These are phyloP conservation scores for Ormosia semicastrata DNA, from an alignment of 306 rosid genomes.

Conservation along the genomic window DNA sequence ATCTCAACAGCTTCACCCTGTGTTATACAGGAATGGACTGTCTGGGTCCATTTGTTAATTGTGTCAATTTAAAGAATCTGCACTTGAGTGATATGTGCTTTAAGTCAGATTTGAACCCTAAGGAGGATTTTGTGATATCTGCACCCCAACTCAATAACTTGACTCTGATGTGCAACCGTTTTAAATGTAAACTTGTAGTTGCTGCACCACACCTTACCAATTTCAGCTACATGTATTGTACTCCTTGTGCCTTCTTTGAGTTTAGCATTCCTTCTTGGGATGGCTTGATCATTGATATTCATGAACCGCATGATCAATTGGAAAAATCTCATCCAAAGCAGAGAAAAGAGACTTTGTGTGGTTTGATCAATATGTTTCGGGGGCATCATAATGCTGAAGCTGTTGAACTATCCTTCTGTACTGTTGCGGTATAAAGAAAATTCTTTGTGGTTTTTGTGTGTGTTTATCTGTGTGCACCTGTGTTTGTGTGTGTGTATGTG, in stretches of 20 bases:
- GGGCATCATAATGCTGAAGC: conserved; percentile 31
- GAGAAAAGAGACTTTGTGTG: conserved; percentile 29
- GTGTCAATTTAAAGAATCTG: conserved; percentile 47
- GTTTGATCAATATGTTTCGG: conserved; percentile 39
- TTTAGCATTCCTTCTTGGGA: conserved; percentile 38
- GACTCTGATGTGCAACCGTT: conserved; percentile 38
- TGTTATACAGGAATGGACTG: conserved; percentile 27
- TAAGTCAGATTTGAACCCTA: conserved; percentile 39
- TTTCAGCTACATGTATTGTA: conserved; percentile 42
- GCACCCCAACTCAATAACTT: conserved; percentile 44
- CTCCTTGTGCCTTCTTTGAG: conserved; percentile 38
- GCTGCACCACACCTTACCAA: conserved; percentile 44
- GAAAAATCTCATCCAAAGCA: conserved; percentile 24
- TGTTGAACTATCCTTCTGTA: conserved; percentile 31
- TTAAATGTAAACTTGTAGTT: conserved; percentile 42
- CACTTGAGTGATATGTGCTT: conserved; percentile 38
- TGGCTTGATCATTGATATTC: conserved; percentile 37
- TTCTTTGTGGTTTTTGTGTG: background rate
- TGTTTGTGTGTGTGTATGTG: background rate
- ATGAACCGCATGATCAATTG: conserved; percentile 26
- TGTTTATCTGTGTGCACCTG: background rate
- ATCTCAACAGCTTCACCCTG: conserved; percentile 39
- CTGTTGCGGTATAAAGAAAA: conserved; percentile 5
- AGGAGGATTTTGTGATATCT: conserved; percentile 44
- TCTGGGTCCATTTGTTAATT: conserved; percentile 36